Conservation (phyloP, 179 eudicot species). For the Spergularia azorica region DNA sequence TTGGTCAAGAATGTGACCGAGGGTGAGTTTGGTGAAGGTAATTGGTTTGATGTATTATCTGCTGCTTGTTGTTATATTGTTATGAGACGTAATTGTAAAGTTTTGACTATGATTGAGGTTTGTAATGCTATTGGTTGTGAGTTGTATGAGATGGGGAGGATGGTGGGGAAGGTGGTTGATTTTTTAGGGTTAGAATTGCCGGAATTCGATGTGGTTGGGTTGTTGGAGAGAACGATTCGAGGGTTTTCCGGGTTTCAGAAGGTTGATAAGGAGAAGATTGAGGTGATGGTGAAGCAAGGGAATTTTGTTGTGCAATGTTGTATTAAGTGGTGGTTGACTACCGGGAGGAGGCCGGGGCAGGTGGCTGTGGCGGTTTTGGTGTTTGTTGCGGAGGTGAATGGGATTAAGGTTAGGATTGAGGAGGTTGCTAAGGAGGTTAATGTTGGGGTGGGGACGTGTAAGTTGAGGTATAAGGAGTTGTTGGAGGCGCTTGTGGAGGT, state of each 20-base stretch:
- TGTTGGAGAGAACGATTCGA: constrained; percentile 44
- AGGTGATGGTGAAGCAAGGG: constrained; percentile 72
- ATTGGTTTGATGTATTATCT: constrained; percentile 68
- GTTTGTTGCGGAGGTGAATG: constrained; percentile 66
- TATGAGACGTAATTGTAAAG: constrained; percentile 46
- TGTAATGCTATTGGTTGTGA: constrained; percentile 55
- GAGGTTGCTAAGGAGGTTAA: constrained; percentile 63
- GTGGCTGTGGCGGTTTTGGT: constrained; percentile 69
- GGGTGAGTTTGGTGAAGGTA: constrained; percentile 67
- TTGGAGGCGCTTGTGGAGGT: constrained; percentile 70
- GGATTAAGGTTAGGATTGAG: constrained; percentile 46
- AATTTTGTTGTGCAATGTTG: constrained; percentile 72
- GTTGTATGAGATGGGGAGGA: constrained; percentile 66
- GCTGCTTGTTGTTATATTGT: constrained; percentile 83
- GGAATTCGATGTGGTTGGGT: constrained; percentile 58
- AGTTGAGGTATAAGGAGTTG: constrained; percentile 70
- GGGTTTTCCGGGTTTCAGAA: constrained; percentile 41
- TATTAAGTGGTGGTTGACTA: constrained; percentile 84
- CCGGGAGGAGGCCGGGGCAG: constrained; percentile 80
- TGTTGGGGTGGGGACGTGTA: constrained; percentile 49
- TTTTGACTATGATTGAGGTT: constrained; percentile 52
- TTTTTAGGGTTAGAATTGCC: constrained; percentile 60
- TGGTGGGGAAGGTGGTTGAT: constrained; percentile 66
- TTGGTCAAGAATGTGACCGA: constrained; percentile 58
- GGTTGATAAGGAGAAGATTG: constrained; percentile 39